phyloP scores from a whole-genome alignment of 805 yeast genomes.

The Jamesozyma lodderae region DNA sequence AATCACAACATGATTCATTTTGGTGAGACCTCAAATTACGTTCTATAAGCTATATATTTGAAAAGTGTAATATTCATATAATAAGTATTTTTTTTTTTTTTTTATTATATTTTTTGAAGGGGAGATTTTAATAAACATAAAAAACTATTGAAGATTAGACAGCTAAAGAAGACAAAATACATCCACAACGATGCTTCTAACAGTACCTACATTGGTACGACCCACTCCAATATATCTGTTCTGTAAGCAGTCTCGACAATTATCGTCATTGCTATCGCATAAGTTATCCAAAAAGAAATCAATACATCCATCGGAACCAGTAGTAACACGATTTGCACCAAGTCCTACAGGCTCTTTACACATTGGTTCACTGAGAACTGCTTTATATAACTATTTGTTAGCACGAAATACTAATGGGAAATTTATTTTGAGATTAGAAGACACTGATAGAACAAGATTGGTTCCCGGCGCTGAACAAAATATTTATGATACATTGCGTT shows the following conservation, averaged over 20 bases:
- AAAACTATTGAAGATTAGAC: no score
- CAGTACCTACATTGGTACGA: no score
- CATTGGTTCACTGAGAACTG: slow-evolving; percentile 88
- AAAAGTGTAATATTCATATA: no score
- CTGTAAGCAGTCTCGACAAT: not conserved
- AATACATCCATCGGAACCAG: slow-evolving; percentile 44
- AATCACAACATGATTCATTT: slow-evolving; percentile 28
- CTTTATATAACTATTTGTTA: slow-evolving; percentile 74
- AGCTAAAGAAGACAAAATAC: no score
- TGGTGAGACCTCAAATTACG: slow-evolving; percentile 30
- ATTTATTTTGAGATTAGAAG: slow-evolving; percentile 79
- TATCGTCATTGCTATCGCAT: not conserved
- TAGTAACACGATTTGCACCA: slow-evolving; percentile 90
- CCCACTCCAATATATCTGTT: not conserved
- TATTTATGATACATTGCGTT: slow-evolving; percentile 61
- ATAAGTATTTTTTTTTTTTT: no score
- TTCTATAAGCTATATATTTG: no score
- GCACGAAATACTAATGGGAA: slow-evolving; percentile 76
- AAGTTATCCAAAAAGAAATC: slow-evolving; percentile 1
- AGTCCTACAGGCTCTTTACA: slow-evolving; percentile 97
- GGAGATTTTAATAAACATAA: not conserved
- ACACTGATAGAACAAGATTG: slow-evolving; percentile 78
- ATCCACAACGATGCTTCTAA: not conserved
- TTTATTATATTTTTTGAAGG: no score
- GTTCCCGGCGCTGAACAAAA: slow-evolving; percentile 77